Evolutionary conservation across 2,329 filamentous ascomycete species (phyloP).

Genomic region (Cladophialophora exuberans): DNA sequence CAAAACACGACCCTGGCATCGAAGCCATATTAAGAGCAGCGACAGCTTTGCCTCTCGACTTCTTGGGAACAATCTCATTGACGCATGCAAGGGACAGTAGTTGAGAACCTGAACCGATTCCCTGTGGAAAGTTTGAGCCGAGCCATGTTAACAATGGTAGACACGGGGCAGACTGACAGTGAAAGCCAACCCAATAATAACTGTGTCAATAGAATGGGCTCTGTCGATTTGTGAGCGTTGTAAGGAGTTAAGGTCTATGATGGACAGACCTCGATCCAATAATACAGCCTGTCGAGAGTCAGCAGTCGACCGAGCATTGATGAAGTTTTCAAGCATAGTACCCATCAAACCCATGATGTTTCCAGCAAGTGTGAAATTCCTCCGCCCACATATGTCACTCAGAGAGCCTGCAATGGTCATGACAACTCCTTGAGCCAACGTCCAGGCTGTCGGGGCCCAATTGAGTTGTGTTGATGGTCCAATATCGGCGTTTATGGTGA

Average conservation of each 20-base stretch:
- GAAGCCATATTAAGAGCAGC: not conserved
- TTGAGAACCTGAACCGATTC: constrained; percentile 6
- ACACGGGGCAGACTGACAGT: not conserved
- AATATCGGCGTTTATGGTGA: constrained; percentile 20
- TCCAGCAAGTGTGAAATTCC: constrained; percentile 19
- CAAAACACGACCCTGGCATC: constrained; percentile 8
- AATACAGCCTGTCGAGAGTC: not conserved
- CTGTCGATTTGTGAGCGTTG: no score
- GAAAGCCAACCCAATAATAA: not conserved
- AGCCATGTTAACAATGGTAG: no score
- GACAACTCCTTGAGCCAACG: constrained; percentile 10
- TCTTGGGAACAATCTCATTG: constrained; percentile 12
- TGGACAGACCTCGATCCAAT: not conserved
- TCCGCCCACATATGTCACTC: constrained; percentile 23
- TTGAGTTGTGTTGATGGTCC: constrained; percentile 15
- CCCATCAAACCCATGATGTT: constrained; percentile 5
- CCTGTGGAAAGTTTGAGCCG: no score
- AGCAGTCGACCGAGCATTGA: not conserved
- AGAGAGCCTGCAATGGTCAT: constrained; percentile 18
- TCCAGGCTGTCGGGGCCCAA: constrained; percentile 19
- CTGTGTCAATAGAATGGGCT: no score
- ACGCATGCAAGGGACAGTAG: not conserved
- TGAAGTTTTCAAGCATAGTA: not conserved
- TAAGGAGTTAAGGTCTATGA: not conserved
- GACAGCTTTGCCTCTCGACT: not conserved